phyloP scores from a whole-genome alignment of 495 filamentous ascomycete genomes.

The Neurospora tetraspora region DNA sequence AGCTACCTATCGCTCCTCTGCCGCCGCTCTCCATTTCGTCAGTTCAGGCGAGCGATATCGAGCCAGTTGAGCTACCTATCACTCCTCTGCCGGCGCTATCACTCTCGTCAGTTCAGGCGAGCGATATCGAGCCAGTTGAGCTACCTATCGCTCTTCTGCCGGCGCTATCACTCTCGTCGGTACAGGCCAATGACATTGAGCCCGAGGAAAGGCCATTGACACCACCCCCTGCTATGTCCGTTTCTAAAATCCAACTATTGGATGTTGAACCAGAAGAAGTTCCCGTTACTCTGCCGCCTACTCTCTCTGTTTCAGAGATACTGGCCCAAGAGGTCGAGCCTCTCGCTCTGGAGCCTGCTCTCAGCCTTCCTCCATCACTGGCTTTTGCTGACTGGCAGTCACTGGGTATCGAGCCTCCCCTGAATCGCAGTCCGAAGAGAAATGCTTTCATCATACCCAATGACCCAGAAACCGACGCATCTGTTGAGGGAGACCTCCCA shows the following conservation, averaged over 20 bases:
- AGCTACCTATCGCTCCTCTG: neutral
- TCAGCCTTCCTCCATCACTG: constrained; percentile 14
- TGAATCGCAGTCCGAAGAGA: constrained; percentile 35
- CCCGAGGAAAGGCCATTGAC: constrained; percentile 3
- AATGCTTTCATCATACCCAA: constrained; percentile 40
- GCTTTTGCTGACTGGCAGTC: constrained; percentile 40
- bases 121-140: constrained; percentile 23
- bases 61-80: constrained; percentile 11
- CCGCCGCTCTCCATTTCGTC: neutral
- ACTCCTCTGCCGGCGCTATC: constrained; percentile 10
- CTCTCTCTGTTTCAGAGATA: neutral
- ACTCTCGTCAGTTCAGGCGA: constrained; percentile 19
- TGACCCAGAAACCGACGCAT: constrained; percentile 14
- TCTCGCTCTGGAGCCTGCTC: neutral
- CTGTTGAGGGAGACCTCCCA: constrained; percentile 12
- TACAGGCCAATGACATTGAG: constrained; percentile 9
- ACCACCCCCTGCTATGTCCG: constrained; percentile 7
- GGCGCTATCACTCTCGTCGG: constrained; percentile 8
- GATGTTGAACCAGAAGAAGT: constrained; percentile 10
- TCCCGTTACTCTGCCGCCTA: neutral
- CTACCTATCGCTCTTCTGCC: constrained; percentile 3
- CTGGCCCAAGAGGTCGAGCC: constrained; percentile 7
- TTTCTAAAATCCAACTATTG: constrained; percentile 13
- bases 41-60: constrained; percentile 22
- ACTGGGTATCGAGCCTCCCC: constrained; percentile 41